Base-by-base conservation (phyloP, 768 basidiomycete species). In the Termitomyces heimii region DNA sequence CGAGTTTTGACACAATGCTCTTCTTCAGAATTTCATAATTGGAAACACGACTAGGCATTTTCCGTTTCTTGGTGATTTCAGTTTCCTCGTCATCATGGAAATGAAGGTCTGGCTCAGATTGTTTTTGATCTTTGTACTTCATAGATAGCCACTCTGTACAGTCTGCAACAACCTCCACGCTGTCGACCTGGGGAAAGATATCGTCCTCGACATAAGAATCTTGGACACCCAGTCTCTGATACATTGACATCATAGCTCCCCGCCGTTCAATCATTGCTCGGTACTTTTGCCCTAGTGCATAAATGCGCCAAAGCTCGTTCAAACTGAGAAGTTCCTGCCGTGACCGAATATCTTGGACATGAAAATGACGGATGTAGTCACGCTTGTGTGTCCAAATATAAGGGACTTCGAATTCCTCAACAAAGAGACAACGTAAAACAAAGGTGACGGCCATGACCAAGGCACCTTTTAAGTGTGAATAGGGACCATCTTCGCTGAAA, bases 301-400 rank as follows among this genome's bases (percentile, higher is more conserved):
- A 87, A 58, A 98, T 85, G n/a, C 84, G 82, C 97, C 97, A 99
- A 8, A 98, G 71, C 65, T 99, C 95, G 44, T 82, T 75, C 58
- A 88, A 77, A 62, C 72, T 81, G 57, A 99, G 80, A 31, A 98
- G 83, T 60, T 89, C 88, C 22, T 82, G 67, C 37, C 82, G 82
- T n/a, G 79, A 67, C 34, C 81, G 76, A 51, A 84, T 79, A 57
- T 88, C 85, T 32, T 74, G 69, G 47, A 83, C 77, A 65, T 93
- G 89, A 70, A 90, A 91, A 69, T 89, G 83, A 46, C 85, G 84
- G 65, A 98, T 88, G 66, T 91, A 88, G 69, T 99, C 97, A 37
- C 91, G 82, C 65, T 91, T 92, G 76, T 98, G 93, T 18, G 85
- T 84, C 89, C 90, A 97, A 60, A 98, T 85, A 72, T 94, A 95